Base-by-base conservation (phyloP, 345 rosid species). In the Psidium guajava region DNA sequence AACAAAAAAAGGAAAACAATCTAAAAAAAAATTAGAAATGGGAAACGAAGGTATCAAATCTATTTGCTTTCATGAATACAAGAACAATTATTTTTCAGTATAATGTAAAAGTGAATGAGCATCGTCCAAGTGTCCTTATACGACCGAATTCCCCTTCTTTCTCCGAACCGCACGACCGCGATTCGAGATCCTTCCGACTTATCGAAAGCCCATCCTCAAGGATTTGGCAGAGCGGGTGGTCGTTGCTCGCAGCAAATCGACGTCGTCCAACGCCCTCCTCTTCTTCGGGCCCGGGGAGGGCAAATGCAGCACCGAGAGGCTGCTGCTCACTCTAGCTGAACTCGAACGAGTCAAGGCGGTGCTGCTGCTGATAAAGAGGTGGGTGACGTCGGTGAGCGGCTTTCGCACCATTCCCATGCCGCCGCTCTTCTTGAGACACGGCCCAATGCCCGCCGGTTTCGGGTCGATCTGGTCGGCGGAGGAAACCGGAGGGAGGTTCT, bases 351-450 rank as follows among this genome's bases (percentile, higher is more conserved):
- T 13, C 28, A 32, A 11, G 5, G 51, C 47, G 64, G 86, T 3
- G 24, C 32, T 2, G 56, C 28, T 2, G 56, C 28, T 2, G 51
- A 74, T 11, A 22, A 85, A 75, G 64, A 85, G 82, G 83, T 25
- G 83, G 50, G 86, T 75, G 28, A 75, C 20, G n/a, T 85, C 86
- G 32, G 64, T 83, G 4, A 74, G 86, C 8, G 86, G 86, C 83
- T 77, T 77, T 32, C 86, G 18, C 22, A 18, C 74, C 54, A 18
- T 42, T 3, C 53, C 75, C 80, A 8, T 1, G 13, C 40, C 12
- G 47, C 5, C 13, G 47, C 11, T 22, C 47, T 18, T 36, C 80
- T 36, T 36, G 25, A 36, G 47, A 20, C 47, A 1, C 1, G 47
- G 80, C 21, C 52, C 54, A 14, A 5, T 3, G 54, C 3, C 50